These are phyloP conservation scores for Dactylellina sp. DNA, from an alignment of 2,329 filamentous ascomycete genomes.

Conservation along the genomic window DNA sequence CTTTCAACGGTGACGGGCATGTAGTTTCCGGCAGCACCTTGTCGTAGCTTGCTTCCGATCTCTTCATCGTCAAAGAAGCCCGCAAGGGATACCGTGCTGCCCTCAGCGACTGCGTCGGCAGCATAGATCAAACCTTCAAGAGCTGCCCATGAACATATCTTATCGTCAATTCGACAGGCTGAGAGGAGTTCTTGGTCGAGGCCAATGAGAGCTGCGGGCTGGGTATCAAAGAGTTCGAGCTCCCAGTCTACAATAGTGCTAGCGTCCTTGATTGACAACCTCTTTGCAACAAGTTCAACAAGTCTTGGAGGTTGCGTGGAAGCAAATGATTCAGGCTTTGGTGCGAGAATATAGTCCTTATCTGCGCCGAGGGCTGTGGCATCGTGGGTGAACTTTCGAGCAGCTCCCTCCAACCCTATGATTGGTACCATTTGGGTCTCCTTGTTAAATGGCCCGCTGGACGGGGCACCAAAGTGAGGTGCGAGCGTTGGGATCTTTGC, in stretches of 20 bases:
- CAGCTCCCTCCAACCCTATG: slow-evolving; percentile 77
- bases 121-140: slow-evolving; percentile 83
- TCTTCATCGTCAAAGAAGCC: slow-evolving; percentile 98
- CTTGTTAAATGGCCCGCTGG: slow-evolving; percentile 76
- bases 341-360: slow-evolving; percentile 29
- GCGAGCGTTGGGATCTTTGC: slow-evolving; percentile 91
- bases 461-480: slow-evolving; percentile 86
- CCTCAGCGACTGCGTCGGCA: slow-evolving; percentile 67
- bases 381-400: slow-evolving; percentile 54
- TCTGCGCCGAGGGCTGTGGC: slow-evolving; percentile 59
- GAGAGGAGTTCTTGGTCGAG: slow-evolving; percentile 94
- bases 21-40: slow-evolving; percentile 91
- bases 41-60: slow-evolving; percentile 88
- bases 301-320: slow-evolving; percentile 86
- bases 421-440: slow-evolving; percentile 96
- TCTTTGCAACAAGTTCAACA: slow-evolving; percentile 81
- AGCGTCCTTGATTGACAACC: slow-evolving; percentile 79
- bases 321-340: slow-evolving; percentile 69
- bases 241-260: slow-evolving; percentile 92
- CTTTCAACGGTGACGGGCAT: slow-evolving; percentile 83
- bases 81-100: slow-evolving; percentile 84
- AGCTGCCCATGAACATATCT: slow-evolving; percentile 94
- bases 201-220: slow-evolving; percentile 84
- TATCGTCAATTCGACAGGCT: slow-evolving; percentile 94
- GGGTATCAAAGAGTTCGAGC: slow-evolving; percentile 90